phyloP scores from a whole-genome alignment of 225 moss, liverwort and hornwort genomes.

The Physcomitrium patens region DNA sequence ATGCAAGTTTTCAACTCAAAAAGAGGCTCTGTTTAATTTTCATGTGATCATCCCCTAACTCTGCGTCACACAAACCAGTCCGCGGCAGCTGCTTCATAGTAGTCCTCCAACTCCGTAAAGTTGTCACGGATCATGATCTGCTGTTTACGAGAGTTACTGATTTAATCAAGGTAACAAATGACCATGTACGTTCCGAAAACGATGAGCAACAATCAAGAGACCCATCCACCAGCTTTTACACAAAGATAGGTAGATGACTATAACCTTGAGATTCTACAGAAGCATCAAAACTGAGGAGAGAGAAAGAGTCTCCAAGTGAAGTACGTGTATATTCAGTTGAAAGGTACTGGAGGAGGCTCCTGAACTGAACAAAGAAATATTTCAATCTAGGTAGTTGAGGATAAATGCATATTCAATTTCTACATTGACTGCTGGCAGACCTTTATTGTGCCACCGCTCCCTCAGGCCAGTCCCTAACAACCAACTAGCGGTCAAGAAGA shows the following conservation, averaged over 20 bases:
- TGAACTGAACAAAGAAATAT: constrained; percentile 34
- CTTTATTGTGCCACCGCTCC: constrained; percentile 42
- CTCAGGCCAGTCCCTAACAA: constrained; percentile 29
- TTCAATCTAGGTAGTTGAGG: neutral
- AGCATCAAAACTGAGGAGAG: constrained; percentile 19
- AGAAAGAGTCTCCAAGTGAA: constrained; percentile 13
- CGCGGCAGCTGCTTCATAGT: constrained; percentile 17
- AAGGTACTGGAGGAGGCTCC: constrained; percentile 36
- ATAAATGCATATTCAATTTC: constrained; percentile 33
- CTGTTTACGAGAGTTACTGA: constrained; percentile 57
- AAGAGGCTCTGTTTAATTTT: constrained; percentile 17
- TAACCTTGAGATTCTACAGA: neutral
- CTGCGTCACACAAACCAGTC: constrained; percentile 19
- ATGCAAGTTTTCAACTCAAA: neutral
- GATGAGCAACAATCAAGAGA: constrained; percentile 12
- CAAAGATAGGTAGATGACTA: neutral
- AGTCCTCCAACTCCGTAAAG: neutral
- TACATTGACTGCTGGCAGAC: constrained; percentile 30
- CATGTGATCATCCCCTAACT: constrained; percentile 34
- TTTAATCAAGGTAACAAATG: constrained; percentile 49
- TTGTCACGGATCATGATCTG: constrained; percentile 30
- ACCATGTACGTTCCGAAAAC: constrained; percentile 40
- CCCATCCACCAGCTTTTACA: neutral
- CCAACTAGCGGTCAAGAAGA: constrained; percentile 23
- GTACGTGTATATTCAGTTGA: constrained; percentile 28